These are phyloP conservation scores for Alternaria sp. DNA, from an alignment of 2,329 filamentous ascomycete species.

Conservation along the genomic window DNA sequence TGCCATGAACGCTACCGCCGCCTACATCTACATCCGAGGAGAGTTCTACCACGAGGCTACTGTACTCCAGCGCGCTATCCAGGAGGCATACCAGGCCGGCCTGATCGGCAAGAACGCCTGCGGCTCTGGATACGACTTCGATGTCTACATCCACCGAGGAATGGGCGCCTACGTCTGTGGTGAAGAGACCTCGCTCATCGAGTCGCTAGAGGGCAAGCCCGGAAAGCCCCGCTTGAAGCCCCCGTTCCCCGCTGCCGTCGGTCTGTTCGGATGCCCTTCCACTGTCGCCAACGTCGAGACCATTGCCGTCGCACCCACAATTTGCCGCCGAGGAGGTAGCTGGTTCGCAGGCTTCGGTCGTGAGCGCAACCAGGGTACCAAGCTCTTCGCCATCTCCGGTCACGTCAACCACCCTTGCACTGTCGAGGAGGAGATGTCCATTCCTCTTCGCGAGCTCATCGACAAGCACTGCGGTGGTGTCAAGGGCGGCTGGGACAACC, in stretches of 20 bases:
- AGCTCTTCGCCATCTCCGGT: constrained; percentile 97
- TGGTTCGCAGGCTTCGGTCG: constrained; percentile 97
- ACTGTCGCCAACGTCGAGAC: constrained; percentile 99
- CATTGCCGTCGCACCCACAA: constrained; percentile 92
- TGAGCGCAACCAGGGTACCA: constrained; percentile 95
- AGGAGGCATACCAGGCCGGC: constrained; percentile 95
- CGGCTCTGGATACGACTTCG: constrained; percentile 95
- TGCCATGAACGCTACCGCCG: constrained; percentile 98
- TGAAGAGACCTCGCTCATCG: constrained; percentile 97
- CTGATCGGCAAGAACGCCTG: constrained; percentile 99
- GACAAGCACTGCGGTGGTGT: constrained; percentile 99
- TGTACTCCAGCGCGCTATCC: constrained; percentile 92
- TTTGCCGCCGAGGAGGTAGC: constrained; percentile 86
- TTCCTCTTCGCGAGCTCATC: constrained; percentile 93
- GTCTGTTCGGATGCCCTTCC: constrained; percentile 96
- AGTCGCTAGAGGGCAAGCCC: constrained; percentile 97
- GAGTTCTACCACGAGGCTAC: constrained; percentile 98
- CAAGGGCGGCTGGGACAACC: constrained; percentile 95
- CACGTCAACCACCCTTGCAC: constrained; percentile 99
- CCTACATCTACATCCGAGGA: constrained; percentile 99
- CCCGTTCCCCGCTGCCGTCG: constrained; percentile 95
- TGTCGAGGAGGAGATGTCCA: constrained; percentile 99
- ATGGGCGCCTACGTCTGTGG: constrained; percentile 98
- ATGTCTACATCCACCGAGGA: constrained; percentile 95
- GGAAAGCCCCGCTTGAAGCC: constrained; percentile 99